Percentiles rank a stretch among this genome's conserved stretches.
Conservation (phyloP, 1,139 yeast genomes). For the Kodamaea anthophila region DNA sequence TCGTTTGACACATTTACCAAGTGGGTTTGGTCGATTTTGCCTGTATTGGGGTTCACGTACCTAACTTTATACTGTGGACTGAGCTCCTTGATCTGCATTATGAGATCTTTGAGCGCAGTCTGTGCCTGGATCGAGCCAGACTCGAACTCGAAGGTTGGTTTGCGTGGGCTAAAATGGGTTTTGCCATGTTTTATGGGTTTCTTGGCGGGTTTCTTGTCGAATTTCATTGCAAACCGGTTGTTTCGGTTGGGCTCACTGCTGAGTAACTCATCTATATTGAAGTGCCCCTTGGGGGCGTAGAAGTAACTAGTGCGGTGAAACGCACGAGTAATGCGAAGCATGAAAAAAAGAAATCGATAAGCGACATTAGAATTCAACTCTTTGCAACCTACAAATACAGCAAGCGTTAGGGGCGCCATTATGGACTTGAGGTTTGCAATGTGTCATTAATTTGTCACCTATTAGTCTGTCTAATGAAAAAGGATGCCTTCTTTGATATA, state of each 20-base stretch:
- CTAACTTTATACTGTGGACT: constrained; percentile 23
- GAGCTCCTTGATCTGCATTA: constrained; percentile 20
- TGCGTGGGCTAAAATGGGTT: constrained; percentile 5
- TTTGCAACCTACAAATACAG: no score
- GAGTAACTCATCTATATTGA: constrained; percentile 6
- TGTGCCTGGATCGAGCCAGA: constrained; percentile 20
- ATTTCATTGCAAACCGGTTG: constrained; percentile 2
- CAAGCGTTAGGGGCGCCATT: no score
- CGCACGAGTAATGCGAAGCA: neutral
- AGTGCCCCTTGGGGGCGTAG: constrained; percentile 2
- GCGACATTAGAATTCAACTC: no score
- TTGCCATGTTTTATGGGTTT: constrained; percentile 5
- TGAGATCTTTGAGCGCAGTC: constrained; percentile 26
- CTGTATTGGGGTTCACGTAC: constrained; percentile 20
- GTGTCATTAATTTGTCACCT: no score
- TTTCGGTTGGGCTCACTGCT: neutral
- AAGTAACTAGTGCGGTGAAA: no score
- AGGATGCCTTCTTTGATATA: no score
- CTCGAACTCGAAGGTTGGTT: constrained; percentile 12
- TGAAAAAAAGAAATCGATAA: neutral
- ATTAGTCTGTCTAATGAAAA: no score
- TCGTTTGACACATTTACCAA: constrained; percentile 27
- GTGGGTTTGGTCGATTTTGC: constrained; percentile 15
- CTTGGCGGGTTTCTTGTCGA: constrained; percentile 2
- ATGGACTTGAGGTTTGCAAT: no score